These are phyloP conservation scores for Collariella sp. DNA, from an alignment of 495 filamentous ascomycete species.

Conservation along the genomic window DNA sequence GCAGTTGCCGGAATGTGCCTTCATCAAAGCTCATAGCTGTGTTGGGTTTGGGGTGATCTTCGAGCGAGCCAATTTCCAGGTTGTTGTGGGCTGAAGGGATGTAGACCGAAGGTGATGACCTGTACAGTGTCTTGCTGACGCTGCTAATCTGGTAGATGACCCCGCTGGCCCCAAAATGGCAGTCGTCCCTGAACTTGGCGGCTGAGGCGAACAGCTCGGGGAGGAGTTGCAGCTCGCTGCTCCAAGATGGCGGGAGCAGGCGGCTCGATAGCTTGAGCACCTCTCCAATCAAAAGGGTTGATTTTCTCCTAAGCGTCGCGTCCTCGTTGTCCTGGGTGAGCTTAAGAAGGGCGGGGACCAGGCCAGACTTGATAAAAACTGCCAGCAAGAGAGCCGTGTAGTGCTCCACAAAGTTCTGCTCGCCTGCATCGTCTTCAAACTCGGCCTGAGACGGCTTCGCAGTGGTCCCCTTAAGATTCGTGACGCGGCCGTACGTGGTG, in stretches of 20 bases:
- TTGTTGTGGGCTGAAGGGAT: conserved; percentile 30
- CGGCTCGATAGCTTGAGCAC: conserved; percentile 80
- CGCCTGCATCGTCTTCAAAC: conserved; percentile 54
- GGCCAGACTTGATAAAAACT: conserved; percentile 71
- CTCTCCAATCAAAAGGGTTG: conserved; percentile 82
- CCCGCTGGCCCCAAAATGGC: conserved; percentile 69
- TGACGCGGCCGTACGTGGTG: conserved; percentile 88
- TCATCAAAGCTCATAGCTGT: conserved; percentile 74
- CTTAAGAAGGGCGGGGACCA: conserved; percentile 69
- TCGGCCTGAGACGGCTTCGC: conserved; percentile 41
- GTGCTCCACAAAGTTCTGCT: conserved; percentile 82
- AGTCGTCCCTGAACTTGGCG: conserved; percentile 56
- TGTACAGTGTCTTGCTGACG: conserved; percentile 85
- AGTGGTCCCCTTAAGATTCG: conserved; percentile 61
- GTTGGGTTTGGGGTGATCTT: conserved; percentile 65
- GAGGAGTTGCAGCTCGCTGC: conserved; percentile 71
- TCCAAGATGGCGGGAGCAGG: conserved; percentile 70
- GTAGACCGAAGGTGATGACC: conserved; percentile 50
- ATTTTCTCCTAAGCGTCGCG: conserved; percentile 72
- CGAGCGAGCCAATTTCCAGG: conserved; percentile 35
- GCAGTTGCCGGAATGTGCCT: conserved; percentile 69
- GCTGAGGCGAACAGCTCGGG: conserved; percentile 73
- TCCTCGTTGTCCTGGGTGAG: conserved; percentile 63
- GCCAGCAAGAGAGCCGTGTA: conserved; percentile 86
- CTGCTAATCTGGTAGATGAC: conserved; percentile 97